Base-by-base conservation (phyloP, 2,329 filamentous ascomycete species). In the Colletotrichum brevisporum region DNA sequence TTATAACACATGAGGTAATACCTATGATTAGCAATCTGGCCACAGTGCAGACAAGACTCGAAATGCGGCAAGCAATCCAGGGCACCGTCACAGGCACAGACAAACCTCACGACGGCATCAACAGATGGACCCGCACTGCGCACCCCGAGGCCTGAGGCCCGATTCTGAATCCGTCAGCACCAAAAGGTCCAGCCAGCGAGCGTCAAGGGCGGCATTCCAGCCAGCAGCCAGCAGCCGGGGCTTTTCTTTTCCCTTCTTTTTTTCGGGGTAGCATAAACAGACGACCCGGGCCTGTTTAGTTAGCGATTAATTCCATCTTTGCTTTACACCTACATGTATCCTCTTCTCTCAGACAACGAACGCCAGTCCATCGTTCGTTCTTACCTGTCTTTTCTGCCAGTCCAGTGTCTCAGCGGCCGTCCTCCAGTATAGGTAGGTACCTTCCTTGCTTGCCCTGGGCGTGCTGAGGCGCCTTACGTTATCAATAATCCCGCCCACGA, bases 101-200 rank as follows among this genome's bases (percentile, higher is more conserved):
- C 13, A 15, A 43, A n/a, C 6, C 41, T 15, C 16, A 43, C 47
- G 18, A 50, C 18, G 47, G 47, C 47, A 50, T 50, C 21, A 39
- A 31, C 48, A 26, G 55, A 27, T 15, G 31, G 15, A 18, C 48
- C 50, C 62, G 66, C 66, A 56, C 57, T 56, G 62, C 52, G 62
- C 66, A 56, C 66, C 27, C 43, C 6, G 21, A n/a, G 62, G 66
- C 51, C 62, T 57, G 58, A 67, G 59, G 18, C 27, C 26, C 41
- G 27, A 57, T 53, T 18, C 64, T 52, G 62, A 51, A 66, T 60
- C 62, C 51, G 62, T 60, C 55, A 45, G 48, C 58, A 56, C 62
- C 50, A 41, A 12, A 21, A 50, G 65, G 50, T 9, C 31, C 31
- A 36, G 31, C 21, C 21, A 24, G 21, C 31, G 31, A 24, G 21